Percentiles rank a stretch among this genome's conserved stretches.
Conservation (phyloP, 2,329 filamentous ascomycete genomes). For the Colletotrichum coccodes region DNA sequence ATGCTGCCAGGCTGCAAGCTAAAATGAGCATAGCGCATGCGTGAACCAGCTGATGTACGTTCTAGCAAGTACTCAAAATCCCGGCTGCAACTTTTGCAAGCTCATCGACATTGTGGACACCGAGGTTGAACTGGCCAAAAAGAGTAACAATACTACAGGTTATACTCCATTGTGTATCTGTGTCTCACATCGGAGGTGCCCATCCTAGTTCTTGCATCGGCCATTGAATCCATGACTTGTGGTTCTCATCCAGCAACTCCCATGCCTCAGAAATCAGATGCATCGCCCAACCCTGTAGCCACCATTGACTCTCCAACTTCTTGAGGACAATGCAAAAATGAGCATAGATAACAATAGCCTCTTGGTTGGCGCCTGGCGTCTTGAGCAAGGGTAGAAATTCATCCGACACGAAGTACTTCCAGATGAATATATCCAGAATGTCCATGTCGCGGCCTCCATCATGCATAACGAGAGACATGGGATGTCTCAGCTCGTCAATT, state of each 20-base stretch:
- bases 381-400: constrained; percentile 48
- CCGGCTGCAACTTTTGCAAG: too few relatives aligned
- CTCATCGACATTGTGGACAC: too few relatives aligned
- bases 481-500: constrained; percentile 32
- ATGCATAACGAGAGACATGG: constrained; percentile 22
- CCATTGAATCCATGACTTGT: constrained; percentile 45
- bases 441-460: constrained; percentile 37
- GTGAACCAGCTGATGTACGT: too few relatives aligned
- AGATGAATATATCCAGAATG: constrained; percentile 50
- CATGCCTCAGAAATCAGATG: constrained; percentile 46
- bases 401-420: constrained; percentile 48
- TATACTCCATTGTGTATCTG: too few relatives aligned
- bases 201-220: constrained; percentile 37
- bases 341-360: constrained; percentile 46
- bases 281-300: constrained; percentile 47
- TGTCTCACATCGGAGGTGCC: constrained; percentile 15
- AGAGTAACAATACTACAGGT: too few relatives aligned
- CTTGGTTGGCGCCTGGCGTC: constrained; percentile 36
- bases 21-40: too few relatives aligned
- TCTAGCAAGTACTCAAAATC: too few relatives aligned
- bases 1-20: too few relatives aligned
- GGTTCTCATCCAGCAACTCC: constrained; percentile 45
- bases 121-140: too few relatives aligned
- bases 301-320: constrained; percentile 46
- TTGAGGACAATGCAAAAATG: constrained; percentile 46